Conservation (phyloP, 1,284 basidiomycete genomes). For the Ceratobasidium sp. region DNA sequence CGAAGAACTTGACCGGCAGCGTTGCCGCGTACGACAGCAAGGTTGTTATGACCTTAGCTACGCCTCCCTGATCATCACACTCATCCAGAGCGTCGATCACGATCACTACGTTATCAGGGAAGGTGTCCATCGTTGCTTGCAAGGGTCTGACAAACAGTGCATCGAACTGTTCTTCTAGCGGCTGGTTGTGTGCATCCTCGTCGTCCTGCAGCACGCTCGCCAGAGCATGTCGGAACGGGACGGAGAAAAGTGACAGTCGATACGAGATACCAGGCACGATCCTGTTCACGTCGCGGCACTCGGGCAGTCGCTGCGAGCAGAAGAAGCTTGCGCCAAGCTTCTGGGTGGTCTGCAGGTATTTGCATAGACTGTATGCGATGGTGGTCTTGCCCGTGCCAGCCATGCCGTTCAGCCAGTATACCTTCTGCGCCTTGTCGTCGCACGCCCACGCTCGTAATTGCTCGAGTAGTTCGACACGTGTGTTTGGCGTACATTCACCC, state of each 20-base stretch:
- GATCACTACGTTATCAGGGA: background rate
- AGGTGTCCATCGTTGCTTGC: background rate
- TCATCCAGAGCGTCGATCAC: conserved; percentile 26
- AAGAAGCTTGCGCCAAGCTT: conserved; percentile 25
- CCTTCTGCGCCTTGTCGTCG: background rate
- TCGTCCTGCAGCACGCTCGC: background rate
- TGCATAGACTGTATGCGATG: background rate
- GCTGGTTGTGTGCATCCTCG: background rate
- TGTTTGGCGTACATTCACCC: background rate
- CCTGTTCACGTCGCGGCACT: conserved; percentile 7
- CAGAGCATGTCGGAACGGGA: background rate
- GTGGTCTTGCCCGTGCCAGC: conserved; percentile 24
- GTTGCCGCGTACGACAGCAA: background rate
- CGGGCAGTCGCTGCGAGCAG: background rate
- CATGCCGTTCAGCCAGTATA: conserved; percentile 39
- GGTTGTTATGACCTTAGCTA: background rate
- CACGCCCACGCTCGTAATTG: background rate
- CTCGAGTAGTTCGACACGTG: background rate
- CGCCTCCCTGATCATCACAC: background rate
- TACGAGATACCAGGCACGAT: conserved; percentile 11
- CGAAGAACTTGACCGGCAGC: conserved; percentile 3
- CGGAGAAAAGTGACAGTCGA: background rate
- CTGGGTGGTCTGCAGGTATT: background rate
- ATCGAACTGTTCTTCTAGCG: background rate
- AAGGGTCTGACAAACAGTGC: background rate